Conservation (phyloP, 1,284 basidiomycete genomes). For the Ustilago trichophora region DNA sequence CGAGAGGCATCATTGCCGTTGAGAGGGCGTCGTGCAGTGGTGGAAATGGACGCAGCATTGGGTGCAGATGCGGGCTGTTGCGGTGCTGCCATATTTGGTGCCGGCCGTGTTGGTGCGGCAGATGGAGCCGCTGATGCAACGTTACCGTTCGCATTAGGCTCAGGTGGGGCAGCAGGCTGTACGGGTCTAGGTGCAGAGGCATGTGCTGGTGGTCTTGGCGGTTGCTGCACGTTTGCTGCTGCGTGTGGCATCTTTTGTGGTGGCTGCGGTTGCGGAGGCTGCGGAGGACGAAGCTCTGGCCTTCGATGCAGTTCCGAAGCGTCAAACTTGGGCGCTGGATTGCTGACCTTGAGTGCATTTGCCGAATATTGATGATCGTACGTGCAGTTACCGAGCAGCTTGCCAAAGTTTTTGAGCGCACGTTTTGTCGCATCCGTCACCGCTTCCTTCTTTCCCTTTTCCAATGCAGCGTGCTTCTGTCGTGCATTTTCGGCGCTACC, state of each 20-base stretch:
- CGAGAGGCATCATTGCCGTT: background rate
- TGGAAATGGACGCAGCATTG: background rate
- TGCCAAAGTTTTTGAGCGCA: constrained; percentile 89
- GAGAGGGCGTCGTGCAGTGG: background rate
- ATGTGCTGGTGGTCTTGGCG: background rate
- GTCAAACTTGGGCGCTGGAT: constrained; percentile 48
- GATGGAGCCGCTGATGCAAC: background rate
- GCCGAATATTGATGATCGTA: constrained; percentile 90
- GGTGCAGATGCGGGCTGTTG: background rate
- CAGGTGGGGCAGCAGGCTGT: background rate
- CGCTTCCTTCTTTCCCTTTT: constrained; percentile 98
- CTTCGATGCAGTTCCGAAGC: constrained; percentile 46
- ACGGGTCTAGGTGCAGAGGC: background rate
- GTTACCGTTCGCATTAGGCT: background rate
- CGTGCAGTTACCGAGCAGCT: constrained; percentile 87
- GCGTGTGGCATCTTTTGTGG: background rate
- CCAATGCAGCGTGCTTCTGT: constrained; percentile 84
- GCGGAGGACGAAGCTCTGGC: constrained; percentile 31
- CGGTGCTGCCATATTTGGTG: constrained; percentile 3
- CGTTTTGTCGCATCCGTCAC: constrained; percentile 94
- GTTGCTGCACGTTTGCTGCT: background rate
- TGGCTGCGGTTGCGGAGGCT: constrained; percentile 13
- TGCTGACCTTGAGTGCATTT: constrained; percentile 75
- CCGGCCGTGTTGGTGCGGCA: background rate
- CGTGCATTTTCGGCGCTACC: constrained; percentile 85